Conservation (phyloP, 148 eudicot species). For the Diospyros lotus region DNA sequence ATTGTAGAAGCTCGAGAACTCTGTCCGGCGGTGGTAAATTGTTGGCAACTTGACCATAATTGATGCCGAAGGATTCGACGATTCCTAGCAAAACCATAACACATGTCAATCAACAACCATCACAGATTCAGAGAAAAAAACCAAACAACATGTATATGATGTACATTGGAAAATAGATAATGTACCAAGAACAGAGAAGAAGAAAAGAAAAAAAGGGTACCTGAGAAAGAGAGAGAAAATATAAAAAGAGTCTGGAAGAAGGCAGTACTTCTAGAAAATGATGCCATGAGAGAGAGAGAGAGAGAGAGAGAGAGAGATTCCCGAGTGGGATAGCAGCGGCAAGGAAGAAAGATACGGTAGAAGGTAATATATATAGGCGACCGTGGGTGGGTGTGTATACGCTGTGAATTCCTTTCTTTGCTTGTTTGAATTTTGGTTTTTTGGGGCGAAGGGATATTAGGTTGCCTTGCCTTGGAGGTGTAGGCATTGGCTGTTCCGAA, state of each 20-base stretch:
- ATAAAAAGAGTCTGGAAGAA: constrained; percentile 17
- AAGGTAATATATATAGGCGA: not conserved
- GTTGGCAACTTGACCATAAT: constrained; percentile 71
- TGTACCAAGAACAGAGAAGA: not conserved
- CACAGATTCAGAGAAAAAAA: not conserved
- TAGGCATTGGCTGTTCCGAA: constrained; percentile 13
- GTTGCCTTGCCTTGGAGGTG: constrained; percentile 24
- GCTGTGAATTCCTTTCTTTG: constrained; percentile 38
- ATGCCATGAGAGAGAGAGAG: constrained; percentile 19
- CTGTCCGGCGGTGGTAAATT: constrained; percentile 61
- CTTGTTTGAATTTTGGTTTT: constrained; percentile 37
- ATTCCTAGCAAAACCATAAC: constrained; percentile 8
- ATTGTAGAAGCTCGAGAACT: constrained; percentile 38
- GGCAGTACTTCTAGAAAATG: constrained; percentile 2
- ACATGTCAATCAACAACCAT: not conserved
- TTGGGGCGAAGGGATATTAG: constrained; percentile 17
- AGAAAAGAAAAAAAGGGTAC: constrained; percentile 12
- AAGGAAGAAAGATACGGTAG: not conserved
- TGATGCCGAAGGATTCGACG: constrained; percentile 55
- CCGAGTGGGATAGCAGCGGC: constrained; percentile 2
- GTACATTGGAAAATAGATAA: not conserved
- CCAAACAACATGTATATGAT: not conserved
- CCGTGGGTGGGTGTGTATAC: not conserved
- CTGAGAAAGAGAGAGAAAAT: constrained; percentile 20
- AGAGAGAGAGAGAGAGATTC: not conserved